Percentiles rank a stretch among this genome's conserved stretches.
Evolutionary conservation across 2,329 filamentous ascomycete species (phyloP).

Genomic region (Alternaria conjuncta): DNA sequence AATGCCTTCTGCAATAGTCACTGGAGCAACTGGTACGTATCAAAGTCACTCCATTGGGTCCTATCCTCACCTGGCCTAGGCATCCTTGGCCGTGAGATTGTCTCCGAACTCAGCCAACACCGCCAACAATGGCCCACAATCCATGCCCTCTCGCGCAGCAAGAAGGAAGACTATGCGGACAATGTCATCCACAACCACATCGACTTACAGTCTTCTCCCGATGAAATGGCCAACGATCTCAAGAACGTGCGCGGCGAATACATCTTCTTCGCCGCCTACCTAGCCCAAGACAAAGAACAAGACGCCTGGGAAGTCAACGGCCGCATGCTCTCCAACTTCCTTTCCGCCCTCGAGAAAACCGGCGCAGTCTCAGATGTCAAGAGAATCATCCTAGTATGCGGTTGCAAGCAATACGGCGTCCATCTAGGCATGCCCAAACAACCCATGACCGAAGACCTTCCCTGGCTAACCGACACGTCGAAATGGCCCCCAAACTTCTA

Average conservation of each 20-base stretch:
- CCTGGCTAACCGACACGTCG: constrained; percentile 48
- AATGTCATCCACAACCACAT: constrained; percentile 50
- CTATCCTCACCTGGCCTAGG: constrained; percentile 28
- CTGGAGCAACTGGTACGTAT: constrained; percentile 37
- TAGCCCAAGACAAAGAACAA: constrained; percentile 46
- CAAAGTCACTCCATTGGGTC: background rate
- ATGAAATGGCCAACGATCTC: constrained; percentile 49
- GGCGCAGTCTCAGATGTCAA: constrained; percentile 53
- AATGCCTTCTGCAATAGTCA: constrained; percentile 43
- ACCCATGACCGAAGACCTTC: constrained; percentile 57
- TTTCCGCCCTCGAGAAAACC: constrained; percentile 53
- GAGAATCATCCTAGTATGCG: constrained; percentile 58
- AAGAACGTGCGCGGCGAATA: constrained; percentile 48
- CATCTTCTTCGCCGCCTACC: constrained; percentile 54
- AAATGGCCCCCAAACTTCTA: constrained; percentile 57
- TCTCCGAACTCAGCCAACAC: constrained; percentile 47
- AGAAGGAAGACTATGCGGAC: constrained; percentile 45
- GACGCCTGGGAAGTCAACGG: constrained; percentile 51
- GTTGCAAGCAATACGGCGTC: constrained; percentile 61
- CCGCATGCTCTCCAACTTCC: constrained; percentile 57
- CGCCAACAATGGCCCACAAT: constrained; percentile 46
- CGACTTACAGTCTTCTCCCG: constrained; percentile 45
- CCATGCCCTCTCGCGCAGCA: constrained; percentile 50
- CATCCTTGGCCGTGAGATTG: constrained; percentile 51
- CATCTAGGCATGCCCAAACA: constrained; percentile 58